Base-by-base conservation (phyloP, 1,284 basidiomycete species). In the Megacollybia platyphylla region DNA sequence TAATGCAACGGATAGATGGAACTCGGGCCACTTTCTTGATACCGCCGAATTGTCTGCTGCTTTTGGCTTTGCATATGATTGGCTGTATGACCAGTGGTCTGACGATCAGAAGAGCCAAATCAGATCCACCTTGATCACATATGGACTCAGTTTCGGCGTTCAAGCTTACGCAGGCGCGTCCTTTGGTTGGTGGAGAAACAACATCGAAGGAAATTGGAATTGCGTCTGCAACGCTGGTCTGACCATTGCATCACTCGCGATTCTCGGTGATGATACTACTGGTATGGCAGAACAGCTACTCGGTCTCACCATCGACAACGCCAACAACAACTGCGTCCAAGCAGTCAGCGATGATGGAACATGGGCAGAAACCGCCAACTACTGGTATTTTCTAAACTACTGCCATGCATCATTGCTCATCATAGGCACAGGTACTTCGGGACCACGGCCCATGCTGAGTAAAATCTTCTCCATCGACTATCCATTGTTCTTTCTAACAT, bases 361-460 rank as follows among this genome's bases (percentile, higher is more conserved):
- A 15, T 98, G 96, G 94, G 67, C 80, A 17, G 94, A 99, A 64
- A 97, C 92, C 0, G 73, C 91, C 46, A 91, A 97, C 65, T 96
- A 94, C 59, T 93, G 89, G 89, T 91, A 92, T 65, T 92, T 55
- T 55, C 87, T 87, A 57, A 93, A 87, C 37, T 93, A 89, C 18
- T 89, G 79, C 17, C 85, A 87, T 53, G 15, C 15, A 15, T 15
- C 15, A 15, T 15, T 15, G 15, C 15, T 15, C 15, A 15, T 15
- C 15, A 15, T 15, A 15, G 15, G 15, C 15, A 15, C 15, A 15
- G 15, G 15, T 15, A 15, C 15, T 15, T 24, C 20, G 20, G 20
- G 20, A 24, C 20, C 5, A 24, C 20, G 5, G 20, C 20, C 4
- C 20, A 24, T 5, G 87, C 89, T n/a, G 91, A 97, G 15, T 15